Evolutionary conservation across 2,329 filamentous ascomycete species (phyloP), one percentile per base, ranked within the genome.

Genomic region (Pleurostoma richardsiae): DNA sequence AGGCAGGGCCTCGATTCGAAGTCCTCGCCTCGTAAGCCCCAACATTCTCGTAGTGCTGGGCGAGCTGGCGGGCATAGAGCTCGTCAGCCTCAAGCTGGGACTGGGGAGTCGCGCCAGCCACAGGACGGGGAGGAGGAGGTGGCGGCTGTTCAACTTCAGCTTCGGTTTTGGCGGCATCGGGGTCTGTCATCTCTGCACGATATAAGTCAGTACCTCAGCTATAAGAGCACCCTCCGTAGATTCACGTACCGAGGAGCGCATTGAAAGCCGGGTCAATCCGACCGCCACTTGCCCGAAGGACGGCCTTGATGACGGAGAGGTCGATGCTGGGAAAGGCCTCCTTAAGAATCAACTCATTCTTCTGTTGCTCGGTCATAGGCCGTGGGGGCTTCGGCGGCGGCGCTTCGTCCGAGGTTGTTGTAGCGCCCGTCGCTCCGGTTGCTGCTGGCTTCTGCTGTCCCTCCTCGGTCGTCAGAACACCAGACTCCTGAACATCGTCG

Each of bases 251-350:
- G 40, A 99, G 77, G 40, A 99, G 77, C 33, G 94, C 94, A 69
- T 96, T 94, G 71, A 99, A 99, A 10, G 94, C 92, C 30, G 90
- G 88, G 66, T 99, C 94, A 42, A 97, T 84, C 59, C 86, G 83
- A 49, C 91, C 92, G 49, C 84, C 79, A 64, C 94, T 97, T 10
- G 94, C 94, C 28, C 80, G 77, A 53, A 99, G 71, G 1, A 99
- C 87, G 30, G 94, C 94, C 67, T 85, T 95, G 65, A 99, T 80
- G 41, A 99, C 86, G 40, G 82, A 66, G 6, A 71, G 64, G 45
- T 99, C 94, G 50, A 96, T 88, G 46, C 73, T 79, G 0, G 94
- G 94, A 59, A 99, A 99, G 0, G 94, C 94, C 66, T 99, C 94
- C 65, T 89, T 92, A 47, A 99, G 75, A 4, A 90, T 96, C 58